Evolutionary conservation across 257 asterid species (phyloP).

Genomic region (Mitragyna speciosa): DNA sequence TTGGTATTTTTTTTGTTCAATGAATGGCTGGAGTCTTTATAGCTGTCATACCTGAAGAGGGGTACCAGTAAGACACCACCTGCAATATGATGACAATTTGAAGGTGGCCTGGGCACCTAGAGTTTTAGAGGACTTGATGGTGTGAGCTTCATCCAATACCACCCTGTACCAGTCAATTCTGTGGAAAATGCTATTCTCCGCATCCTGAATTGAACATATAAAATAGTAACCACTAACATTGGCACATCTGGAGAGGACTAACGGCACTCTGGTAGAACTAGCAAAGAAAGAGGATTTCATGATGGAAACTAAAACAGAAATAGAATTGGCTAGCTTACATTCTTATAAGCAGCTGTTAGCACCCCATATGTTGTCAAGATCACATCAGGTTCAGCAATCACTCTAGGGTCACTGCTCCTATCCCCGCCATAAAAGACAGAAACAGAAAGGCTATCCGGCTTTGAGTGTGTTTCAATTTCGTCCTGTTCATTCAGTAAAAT

Average conservation of each 20-base stretch:
- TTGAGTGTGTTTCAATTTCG: conserved; percentile 71
- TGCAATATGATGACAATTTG: conserved; percentile 62
- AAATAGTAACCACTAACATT: background rate
- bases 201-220: conserved; percentile 37
- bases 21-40: too few species aligned
- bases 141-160: conserved; percentile 91
- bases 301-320: background rate
- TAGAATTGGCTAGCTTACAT: conserved; percentile 36
- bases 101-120: conserved; percentile 75
- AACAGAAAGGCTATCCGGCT: conserved; percentile 54
- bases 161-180: conserved; percentile 81
- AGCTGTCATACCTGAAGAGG: conserved; percentile 69
- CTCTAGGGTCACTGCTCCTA: conserved; percentile 52
- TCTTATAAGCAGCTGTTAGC: conserved; percentile 57
- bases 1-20: background rate
- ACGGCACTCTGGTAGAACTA: background rate
- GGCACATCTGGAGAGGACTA: background rate
- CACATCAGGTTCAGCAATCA: conserved; percentile 67
- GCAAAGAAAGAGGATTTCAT: background rate
- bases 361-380: conserved; percentile 88
- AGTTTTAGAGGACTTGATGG: conserved; percentile 67
- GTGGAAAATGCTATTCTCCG: conserved; percentile 60
- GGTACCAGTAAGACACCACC: conserved; percentile 93
- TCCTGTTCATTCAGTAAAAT: conserved; percentile 39
- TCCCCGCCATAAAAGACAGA: conserved; percentile 77